These are phyloP conservation scores for Penicillium sp. DNA, from an alignment of 2,329 filamentous ascomycete species.

Conservation along the genomic window DNA sequence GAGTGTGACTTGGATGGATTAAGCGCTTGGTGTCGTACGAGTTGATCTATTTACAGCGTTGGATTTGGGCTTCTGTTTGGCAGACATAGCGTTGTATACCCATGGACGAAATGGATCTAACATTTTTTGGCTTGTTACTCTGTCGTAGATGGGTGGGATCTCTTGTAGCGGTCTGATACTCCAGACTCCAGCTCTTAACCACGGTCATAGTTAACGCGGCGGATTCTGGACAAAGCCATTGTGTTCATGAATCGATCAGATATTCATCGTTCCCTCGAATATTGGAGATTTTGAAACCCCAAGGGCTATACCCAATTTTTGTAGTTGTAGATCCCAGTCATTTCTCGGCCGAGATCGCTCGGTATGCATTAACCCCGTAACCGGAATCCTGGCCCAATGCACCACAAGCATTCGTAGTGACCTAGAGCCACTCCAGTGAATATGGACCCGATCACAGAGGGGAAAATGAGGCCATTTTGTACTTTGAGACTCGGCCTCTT, in stretches of 20 bases:
- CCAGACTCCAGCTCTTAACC: not conserved
- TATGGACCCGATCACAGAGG: not conserved
- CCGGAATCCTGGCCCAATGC: not conserved
- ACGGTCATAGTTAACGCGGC: not conserved
- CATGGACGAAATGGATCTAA: not conserved
- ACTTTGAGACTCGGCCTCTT: not conserved
- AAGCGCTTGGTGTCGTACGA: not conserved
- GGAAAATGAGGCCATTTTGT: not conserved
- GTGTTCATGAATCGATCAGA: not conserved
- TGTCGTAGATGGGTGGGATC: not conserved
- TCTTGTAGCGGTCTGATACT: not conserved
- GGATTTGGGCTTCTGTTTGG: not conserved
- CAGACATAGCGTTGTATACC: not conserved
- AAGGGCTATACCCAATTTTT: not conserved
- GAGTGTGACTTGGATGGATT: slow-evolving; percentile 56
- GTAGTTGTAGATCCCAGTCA: not conserved
- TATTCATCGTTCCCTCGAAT: not conserved
- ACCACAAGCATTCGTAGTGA: not conserved
- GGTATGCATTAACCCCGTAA: not conserved
- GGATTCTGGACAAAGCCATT: not conserved
- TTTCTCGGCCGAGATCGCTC: not conserved
- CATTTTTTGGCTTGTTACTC: not conserved
- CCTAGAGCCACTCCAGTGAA: not conserved
- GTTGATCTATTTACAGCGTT: not conserved
- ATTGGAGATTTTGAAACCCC: not conserved